These are phyloP conservation scores for Scutellaria minor DNA, from an alignment of 257 asterid genomes.

Conservation along the genomic window DNA sequence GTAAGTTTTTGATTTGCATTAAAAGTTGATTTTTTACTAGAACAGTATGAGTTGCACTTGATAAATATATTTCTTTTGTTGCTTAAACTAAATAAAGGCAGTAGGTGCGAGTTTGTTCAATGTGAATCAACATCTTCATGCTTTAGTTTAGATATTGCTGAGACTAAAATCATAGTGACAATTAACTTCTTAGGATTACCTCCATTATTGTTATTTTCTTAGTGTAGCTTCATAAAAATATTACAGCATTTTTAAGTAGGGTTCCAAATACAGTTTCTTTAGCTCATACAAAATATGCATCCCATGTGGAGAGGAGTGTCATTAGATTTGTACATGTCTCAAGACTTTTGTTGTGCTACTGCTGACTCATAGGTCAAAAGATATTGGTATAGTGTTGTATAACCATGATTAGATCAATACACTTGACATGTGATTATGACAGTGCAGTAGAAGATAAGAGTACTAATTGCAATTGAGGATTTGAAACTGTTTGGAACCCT, in stretches of 20 bases:
- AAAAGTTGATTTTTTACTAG: conserved; percentile 2
- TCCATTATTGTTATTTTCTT: neutral
- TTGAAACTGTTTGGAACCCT: neutral
- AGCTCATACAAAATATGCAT: neutral
- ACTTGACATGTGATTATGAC: neutral
- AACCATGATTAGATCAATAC: neutral
- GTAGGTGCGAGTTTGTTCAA: neutral
- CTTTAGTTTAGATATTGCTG: neutral
- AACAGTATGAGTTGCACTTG: neutral
- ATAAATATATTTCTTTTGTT: neutral
- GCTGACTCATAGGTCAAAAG: neutral
- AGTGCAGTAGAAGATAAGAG: neutral
- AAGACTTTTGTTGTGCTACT: too few species aligned
- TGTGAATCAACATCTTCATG: conserved; percentile 9
- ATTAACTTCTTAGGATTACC: neutral
- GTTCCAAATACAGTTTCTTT: too few species aligned
- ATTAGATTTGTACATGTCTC: neutral
- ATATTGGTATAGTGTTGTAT: neutral
- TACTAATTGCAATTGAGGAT: neutral
- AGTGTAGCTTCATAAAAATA: neutral
- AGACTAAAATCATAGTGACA: conserved; percentile 8
- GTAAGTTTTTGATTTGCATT: conserved; percentile 11
- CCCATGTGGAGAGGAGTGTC: neutral
- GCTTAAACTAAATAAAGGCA: neutral
- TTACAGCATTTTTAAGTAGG: neutral